phyloP scores from a whole-genome alignment of 139 green algal species.

The Chlorella ohadii region DNA sequence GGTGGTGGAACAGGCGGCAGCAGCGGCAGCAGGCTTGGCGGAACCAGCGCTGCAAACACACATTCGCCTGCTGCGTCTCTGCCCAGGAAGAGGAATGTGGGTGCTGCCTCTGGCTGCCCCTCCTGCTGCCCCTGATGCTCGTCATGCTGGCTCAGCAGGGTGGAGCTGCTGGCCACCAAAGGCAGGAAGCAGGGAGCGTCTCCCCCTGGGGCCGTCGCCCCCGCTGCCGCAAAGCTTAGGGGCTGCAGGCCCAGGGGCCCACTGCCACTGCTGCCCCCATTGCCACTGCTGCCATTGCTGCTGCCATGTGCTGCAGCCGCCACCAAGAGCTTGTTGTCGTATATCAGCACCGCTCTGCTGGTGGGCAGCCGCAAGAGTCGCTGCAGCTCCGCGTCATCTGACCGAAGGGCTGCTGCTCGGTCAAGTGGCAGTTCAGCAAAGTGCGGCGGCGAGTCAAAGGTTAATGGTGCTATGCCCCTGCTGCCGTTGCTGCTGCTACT shows the following conservation, averaged over 20 bases:
- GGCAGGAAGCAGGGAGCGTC: conserved; percentile 6
- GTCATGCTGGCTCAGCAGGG: background rate
- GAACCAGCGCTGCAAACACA: conserved; percentile 45
- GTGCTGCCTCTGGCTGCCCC: background rate
- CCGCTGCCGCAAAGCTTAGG: background rate
- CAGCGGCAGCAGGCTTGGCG: conserved; percentile 8
- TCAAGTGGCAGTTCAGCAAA: conserved; percentile 62
- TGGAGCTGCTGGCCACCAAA: background rate
- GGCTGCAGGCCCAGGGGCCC: background rate
- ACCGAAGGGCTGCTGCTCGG: conserved; percentile 36
- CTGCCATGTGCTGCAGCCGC: background rate
- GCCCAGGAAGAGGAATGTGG: conserved; percentile 35
- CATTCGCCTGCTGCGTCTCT: background rate
- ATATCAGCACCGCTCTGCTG: conserved; percentile 23
- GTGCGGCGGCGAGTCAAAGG: conserved; percentile 20
- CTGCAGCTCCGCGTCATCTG: conserved; percentile 26
- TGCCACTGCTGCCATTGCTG: background rate
- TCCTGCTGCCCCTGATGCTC: background rate
- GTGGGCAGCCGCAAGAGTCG: conserved; percentile 12
- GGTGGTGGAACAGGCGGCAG: conserved; percentile 9
- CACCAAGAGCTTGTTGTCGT: conserved; percentile 24
- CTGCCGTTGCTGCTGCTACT: background rate
- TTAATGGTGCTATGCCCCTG: background rate
- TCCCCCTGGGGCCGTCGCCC: conserved; percentile 13
- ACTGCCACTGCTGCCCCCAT: background rate